A percentile compares a stretch with the other conserved stretches of the same genome.
These are phyloP conservation scores for Nemania diffusa DNA, from an alignment of 2,329 filamentous ascomycete genomes.

Conservation along the genomic window DNA sequence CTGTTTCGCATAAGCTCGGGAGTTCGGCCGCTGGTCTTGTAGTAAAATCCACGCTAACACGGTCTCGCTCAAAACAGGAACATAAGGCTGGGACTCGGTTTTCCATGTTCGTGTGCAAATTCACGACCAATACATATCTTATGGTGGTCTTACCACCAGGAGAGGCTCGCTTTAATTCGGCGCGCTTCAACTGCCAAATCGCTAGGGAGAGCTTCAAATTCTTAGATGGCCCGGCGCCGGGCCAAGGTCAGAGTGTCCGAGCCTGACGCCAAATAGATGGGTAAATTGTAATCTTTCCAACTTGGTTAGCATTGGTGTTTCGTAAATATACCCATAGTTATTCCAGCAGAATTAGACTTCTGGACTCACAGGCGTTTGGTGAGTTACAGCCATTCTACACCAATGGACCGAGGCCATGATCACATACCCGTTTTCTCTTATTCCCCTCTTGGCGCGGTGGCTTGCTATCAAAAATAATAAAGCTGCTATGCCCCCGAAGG, in stretches of 20 bases:
- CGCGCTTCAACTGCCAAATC: conserved; percentile 88
- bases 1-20: neutral
- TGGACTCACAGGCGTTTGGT: neutral
- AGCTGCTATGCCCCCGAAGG: neutral
- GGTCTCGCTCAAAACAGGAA: conserved; percentile 58
- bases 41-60: conserved; percentile 31
- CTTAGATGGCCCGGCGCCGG: conserved; percentile 63
- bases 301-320: conserved; percentile 26
- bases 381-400: conserved; percentile 1
- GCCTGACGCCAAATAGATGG: neutral
- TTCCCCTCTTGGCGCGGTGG: neutral
- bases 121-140: conserved; percentile 97
- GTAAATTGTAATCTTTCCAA: neutral
- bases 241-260: conserved; percentile 34
- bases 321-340: conserved; percentile 29
- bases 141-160: conserved; percentile 91
- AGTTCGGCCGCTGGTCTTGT: neutral
- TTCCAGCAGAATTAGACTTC: neutral
- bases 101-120: conserved; percentile 93
- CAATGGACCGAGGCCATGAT: neutral
- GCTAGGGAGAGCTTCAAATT: conserved; percentile 83
- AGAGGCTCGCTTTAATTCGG: conserved; percentile 90
- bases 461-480: neutral
- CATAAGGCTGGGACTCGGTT: conserved; percentile 81
- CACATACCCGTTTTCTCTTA: neutral